Conservation (phyloP, 2,329 filamentous ascomycete genomes). For the Xylaria hypoxylon region DNA sequence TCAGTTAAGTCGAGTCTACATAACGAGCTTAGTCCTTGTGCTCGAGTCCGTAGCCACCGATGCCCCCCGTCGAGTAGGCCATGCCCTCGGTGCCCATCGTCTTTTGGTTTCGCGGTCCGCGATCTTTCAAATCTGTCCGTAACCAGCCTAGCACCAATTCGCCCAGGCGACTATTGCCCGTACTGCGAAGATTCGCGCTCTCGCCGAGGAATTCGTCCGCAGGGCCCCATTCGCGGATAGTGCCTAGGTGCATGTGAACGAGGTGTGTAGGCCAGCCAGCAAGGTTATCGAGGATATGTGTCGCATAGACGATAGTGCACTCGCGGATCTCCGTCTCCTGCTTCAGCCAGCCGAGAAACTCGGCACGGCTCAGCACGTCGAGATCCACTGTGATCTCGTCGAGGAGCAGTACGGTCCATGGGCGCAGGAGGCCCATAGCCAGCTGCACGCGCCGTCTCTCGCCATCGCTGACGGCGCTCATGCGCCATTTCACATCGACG, state of each 20-base stretch:
- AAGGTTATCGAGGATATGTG: slow-evolving; percentile 95
- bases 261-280: slow-evolving; percentile 95
- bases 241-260: slow-evolving; percentile 93
- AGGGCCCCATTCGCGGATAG: slow-evolving; percentile 85
- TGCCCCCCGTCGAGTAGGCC: slow-evolving; percentile 67
- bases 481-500: slow-evolving; percentile 91
- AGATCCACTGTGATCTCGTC: slow-evolving; percentile 98
- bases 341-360: slow-evolving; percentile 89
- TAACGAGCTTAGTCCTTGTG: slow-evolving; percentile 49
- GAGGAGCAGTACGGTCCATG: slow-evolving; percentile 90
- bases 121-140: slow-evolving; percentile 78
- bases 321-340: slow-evolving; percentile 82
- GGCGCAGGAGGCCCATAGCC: slow-evolving; percentile 92
- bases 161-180: slow-evolving; percentile 85
- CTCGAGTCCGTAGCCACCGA: slow-evolving; percentile 70
- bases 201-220: slow-evolving; percentile 75
- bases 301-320: slow-evolving; percentile 97
- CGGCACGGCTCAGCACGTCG: slow-evolving; percentile 84
- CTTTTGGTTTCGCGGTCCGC: slow-evolving; percentile 78
- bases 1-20: neutral
- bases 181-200: slow-evolving; percentile 54
- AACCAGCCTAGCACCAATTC: slow-evolving; percentile 92
- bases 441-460: slow-evolving; percentile 92
- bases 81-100: slow-evolving; percentile 70
- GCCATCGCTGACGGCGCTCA: slow-evolving; percentile 95